Evolutionary conservation across 371 early-diverging fungal species (phyloP).

Genomic region (Basidiobolus heterosporus): DNA sequence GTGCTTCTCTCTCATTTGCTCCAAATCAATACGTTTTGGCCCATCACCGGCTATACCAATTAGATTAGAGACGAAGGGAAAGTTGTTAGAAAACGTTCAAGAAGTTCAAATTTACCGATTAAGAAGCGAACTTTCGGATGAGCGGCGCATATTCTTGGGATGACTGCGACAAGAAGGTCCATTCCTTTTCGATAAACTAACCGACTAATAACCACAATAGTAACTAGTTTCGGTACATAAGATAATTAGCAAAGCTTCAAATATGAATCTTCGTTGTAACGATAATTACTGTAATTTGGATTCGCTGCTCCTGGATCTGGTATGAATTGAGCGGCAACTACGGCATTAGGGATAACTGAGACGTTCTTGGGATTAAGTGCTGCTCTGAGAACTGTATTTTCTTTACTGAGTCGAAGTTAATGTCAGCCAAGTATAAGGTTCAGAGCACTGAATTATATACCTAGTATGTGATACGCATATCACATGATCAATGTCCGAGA

Average conservation of each 20-base stretch:
- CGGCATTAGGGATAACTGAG: conserved; percentile 97
- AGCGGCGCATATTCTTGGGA: conserved; percentile 84
- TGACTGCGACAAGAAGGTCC: conserved; percentile 79
- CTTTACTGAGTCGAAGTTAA: conserved; percentile 48
- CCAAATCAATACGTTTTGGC: conserved; percentile 85
- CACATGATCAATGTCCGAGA: conserved; percentile 88
- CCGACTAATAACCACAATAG: conserved; percentile 85
- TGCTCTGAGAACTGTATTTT: conserved; percentile 91
- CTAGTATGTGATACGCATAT: conserved; percentile 97
- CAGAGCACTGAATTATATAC: too few relatives aligned
- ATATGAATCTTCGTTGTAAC: background rate
- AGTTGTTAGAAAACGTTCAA: too few relatives aligned
- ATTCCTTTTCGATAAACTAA: conserved; percentile 95
- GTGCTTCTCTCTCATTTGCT: conserved; percentile 93
- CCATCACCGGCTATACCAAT: conserved; percentile 76
- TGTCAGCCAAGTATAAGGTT: too few relatives aligned
- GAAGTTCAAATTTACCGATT: conserved; percentile 41
- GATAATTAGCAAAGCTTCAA: background rate
- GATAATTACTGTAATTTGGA: conserved; percentile 50
- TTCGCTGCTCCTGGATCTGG: conserved; percentile 69
- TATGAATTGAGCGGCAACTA: conserved; percentile 75
- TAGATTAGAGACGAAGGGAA: background rate
- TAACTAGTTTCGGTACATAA: conserved; percentile 30
- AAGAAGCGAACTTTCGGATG: conserved; percentile 74
- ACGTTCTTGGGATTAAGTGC: conserved; percentile 77